Evolutionary conservation across 1,284 basidiomycete genomes (phyloP).

Genomic region (Singerocomus rubriflavus): DNA sequence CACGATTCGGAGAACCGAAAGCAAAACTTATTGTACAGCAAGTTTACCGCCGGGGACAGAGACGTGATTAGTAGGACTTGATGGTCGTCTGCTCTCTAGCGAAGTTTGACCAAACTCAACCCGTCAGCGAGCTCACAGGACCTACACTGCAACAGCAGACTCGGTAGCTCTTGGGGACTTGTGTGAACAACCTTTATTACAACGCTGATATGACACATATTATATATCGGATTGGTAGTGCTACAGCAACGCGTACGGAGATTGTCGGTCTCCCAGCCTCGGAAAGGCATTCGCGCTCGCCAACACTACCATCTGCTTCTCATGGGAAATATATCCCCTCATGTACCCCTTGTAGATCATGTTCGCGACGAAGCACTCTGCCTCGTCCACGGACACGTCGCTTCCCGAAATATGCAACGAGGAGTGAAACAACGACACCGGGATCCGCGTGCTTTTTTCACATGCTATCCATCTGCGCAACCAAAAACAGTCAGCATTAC

Average conservation of each 20-base stretch:
- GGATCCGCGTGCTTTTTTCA: constrained; percentile 71
- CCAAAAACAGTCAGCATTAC: neutral
- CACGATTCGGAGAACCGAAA: too few species aligned
- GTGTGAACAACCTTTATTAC: too few species aligned
- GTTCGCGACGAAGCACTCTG: constrained; percentile 92
- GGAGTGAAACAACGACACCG: constrained; percentile 72
- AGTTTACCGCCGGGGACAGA: too few species aligned
- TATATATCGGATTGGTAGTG: neutral
- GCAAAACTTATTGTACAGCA: too few species aligned
- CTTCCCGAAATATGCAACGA: constrained; percentile 67
- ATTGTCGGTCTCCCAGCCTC: constrained; percentile 52
- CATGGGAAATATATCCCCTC: constrained; percentile 94
- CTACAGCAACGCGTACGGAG: constrained; percentile 48
- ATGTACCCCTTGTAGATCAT: constrained; percentile 94
- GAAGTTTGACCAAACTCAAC: too few species aligned
- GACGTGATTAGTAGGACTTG: too few species aligned
- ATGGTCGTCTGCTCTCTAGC: too few species aligned
- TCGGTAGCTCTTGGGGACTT: neutral
- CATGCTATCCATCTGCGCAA: constrained; percentile 70
- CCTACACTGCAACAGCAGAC: too few species aligned
- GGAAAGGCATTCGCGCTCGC: constrained; percentile 85
- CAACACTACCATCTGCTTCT: constrained; percentile 89
- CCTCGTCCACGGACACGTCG: constrained; percentile 66
- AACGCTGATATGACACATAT: neutral
- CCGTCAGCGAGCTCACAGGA: too few species aligned